phyloP scores from a whole-genome alignment of 176 grass and related monocot species.

The Avena atlantica region DNA sequence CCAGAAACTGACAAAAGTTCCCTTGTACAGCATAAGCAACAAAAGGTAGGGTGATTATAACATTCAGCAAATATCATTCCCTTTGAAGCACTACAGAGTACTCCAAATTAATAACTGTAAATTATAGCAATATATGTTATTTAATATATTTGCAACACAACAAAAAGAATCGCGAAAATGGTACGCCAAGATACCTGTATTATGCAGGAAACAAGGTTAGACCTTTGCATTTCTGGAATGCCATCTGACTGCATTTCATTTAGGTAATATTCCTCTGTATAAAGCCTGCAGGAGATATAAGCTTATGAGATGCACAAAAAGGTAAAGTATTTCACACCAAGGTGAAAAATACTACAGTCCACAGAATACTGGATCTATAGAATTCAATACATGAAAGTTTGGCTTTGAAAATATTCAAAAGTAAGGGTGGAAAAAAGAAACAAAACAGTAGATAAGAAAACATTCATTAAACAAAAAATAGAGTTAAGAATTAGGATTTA shows the following conservation, averaged over 20 bases:
- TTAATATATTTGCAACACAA: not conserved
- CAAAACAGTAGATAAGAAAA: not conserved
- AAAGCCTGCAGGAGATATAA: conserved; percentile 67
- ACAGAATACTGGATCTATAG: conserved; percentile 12
- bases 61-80: conserved; percentile 7
- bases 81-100: not conserved
- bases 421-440: not conserved
- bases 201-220: conserved; percentile 91
- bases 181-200: conserved; percentile 68
- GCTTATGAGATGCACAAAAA: conserved; percentile 29
- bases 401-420: conserved; percentile 34
- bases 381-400: conserved; percentile 5
- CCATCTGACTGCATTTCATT: conserved; percentile 92
- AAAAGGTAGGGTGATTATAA: conserved; percentile 6
- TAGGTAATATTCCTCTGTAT: conserved; percentile 94
- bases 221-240: conserved; percentile 96
- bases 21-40: not conserved
- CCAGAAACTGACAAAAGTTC: not conserved
- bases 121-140: not conserved
- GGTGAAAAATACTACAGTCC: not conserved
- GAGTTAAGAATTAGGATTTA: not conserved
- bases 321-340: conserved; percentile 24
- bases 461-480: not conserved
- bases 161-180: conserved; percentile 8
- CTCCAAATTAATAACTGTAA: not conserved